Percentiles rank a stretch among this genome's conserved stretches.
Conservation (phyloP, 805 yeast genomes). For the Barnettozyma sucrosica region DNA sequence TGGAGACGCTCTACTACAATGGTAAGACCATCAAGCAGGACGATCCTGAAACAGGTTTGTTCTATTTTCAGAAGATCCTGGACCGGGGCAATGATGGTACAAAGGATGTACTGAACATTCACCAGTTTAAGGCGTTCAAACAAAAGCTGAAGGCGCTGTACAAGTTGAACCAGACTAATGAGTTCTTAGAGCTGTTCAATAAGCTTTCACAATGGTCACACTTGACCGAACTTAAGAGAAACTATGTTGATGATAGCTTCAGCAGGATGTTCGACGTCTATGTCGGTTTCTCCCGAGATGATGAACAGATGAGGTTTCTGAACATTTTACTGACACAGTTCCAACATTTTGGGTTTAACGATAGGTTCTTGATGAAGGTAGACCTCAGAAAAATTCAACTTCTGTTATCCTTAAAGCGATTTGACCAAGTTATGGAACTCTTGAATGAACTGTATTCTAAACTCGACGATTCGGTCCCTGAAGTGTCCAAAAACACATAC, state of each 20-base stretch:
- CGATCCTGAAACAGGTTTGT: conserved; percentile 20
- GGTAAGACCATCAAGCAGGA: conserved; percentile 23
- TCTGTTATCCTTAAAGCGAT: conserved; percentile 26
- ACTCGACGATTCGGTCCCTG: conserved; percentile 34
- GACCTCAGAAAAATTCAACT: conserved; percentile 39
- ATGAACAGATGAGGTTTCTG: conserved; percentile 27
- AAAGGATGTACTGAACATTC: conserved; percentile 23
- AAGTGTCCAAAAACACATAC: conserved; percentile 40
- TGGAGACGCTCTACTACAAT: conserved; percentile 25
- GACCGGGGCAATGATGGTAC: conserved; percentile 32
- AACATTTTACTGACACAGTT: conserved; percentile 24
- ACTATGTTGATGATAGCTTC: conserved; percentile 31
- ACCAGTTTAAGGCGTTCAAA: conserved; percentile 23
- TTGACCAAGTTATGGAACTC: conserved; percentile 30
- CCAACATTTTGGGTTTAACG: conserved; percentile 19
- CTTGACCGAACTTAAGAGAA: conserved; percentile 17
- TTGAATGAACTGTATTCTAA: conserved; percentile 34
- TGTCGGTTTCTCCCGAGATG: conserved; percentile 9
- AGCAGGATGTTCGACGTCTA: conserved; percentile 35
- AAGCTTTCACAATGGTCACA: conserved; percentile 11
- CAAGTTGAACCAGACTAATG: conserved; percentile 13
- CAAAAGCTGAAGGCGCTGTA: conserved; percentile 22
- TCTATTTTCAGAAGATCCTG: conserved; percentile 17
- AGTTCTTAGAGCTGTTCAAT: conserved; percentile 8
- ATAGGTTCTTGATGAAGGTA: conserved; percentile 44